Conservation (phyloP, 257 asterid species). For the Fraxinus excelsior region DNA sequence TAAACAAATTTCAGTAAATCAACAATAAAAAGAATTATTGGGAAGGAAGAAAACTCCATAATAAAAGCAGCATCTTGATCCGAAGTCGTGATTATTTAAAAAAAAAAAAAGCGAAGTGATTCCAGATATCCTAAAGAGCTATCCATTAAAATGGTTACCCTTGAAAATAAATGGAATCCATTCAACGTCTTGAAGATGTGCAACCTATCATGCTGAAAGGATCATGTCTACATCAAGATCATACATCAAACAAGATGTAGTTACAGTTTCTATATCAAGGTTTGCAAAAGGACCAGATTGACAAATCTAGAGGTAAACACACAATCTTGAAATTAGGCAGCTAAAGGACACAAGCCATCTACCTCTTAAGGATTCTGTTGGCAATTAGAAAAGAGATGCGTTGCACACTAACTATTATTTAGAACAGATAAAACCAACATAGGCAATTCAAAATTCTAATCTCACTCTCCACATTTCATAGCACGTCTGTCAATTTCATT, state of each 20-base stretch:
- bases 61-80: conserved; percentile 7
- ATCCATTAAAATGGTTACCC: neutral
- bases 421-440: neutral
- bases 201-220: neutral
- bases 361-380: neutral
- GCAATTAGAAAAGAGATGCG: neutral
- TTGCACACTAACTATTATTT: neutral
- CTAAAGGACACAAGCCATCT: neutral
- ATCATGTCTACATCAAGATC: neutral
- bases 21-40: neutral
- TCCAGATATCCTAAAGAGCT: neutral
- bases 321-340: neutral
- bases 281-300: neutral
- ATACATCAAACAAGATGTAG: neutral
- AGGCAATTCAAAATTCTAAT: neutral
- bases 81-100: neutral
- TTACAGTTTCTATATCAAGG: conserved; percentile 2
- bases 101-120: neutral
- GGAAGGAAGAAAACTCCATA: neutral
- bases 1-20: conserved; percentile 19
- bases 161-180: neutral
- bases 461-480: neutral
- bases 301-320: conserved; percentile 2
- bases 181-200: neutral
- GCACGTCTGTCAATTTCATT: neutral